A percentile compares a stretch with the other conserved stretches of the same genome.
Conservation (phyloP, 2,329 filamentous ascomycete genomes). For the Alternaria postmessia region DNA sequence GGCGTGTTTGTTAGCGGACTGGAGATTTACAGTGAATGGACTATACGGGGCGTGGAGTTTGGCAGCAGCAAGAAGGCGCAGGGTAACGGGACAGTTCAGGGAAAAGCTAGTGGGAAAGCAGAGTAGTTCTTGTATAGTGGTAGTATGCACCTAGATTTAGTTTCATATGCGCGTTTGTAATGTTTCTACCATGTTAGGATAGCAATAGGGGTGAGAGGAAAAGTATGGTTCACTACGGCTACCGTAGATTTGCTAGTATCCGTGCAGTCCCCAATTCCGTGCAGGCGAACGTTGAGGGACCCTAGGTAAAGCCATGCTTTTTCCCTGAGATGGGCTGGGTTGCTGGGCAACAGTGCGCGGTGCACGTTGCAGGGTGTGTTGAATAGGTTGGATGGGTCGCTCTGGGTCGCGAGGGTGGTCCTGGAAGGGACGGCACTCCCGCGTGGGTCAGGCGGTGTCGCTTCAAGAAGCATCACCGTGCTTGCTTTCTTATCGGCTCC, state of each 20-base stretch:
- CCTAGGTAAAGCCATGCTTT: slow-evolving; percentile 2
- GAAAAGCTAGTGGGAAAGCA: slow-evolving; percentile 9
- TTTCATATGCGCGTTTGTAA: neutral
- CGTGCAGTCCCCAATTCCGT: neutral
- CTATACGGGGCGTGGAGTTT: slow-evolving; percentile 82
- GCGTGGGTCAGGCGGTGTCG: neutral
- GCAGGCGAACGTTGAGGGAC: neutral
- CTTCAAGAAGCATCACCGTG: neutral
- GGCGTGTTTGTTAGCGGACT: slow-evolving; percentile 90
- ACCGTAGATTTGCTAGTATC: neutral
- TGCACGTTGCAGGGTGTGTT: neutral
- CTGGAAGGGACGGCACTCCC: neutral
- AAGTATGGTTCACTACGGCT: neutral
- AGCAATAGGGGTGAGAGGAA: neutral
- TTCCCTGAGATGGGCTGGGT: neutral
- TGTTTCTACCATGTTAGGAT: neutral
- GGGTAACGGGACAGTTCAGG: neutral
- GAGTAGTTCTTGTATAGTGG: slow-evolving; percentile 3
- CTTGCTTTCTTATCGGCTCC: neutral
- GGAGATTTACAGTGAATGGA: slow-evolving; percentile 83
- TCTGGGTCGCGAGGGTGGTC: neutral
- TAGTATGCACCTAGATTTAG: neutral
- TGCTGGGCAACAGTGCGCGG: slow-evolving; percentile 16
- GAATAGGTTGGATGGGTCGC: neutral
- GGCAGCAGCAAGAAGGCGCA: slow-evolving; percentile 40